Base-by-base conservation (phyloP, 1,284 basidiomycete genomes). In the Ganoderma lingzhi region DNA sequence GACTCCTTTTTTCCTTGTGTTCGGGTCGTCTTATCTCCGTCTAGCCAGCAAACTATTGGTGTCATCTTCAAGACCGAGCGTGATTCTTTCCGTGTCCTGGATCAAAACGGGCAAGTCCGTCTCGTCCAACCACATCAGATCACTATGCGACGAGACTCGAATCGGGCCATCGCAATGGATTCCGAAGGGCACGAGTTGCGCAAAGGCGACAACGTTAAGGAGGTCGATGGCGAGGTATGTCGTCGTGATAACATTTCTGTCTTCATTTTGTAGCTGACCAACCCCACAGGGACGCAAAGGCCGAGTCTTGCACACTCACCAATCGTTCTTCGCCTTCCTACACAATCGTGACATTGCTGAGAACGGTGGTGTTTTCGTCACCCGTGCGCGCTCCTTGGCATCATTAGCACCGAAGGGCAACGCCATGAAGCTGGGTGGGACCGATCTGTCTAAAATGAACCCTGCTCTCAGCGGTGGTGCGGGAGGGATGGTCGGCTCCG, bases 1-100 rank as follows among this genome's bases (percentile, higher is more conserved):
- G 56, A 64, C 58, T 63, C 23, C 65, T 48, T 35, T 32, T 15
- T n/a, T 23, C 23, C 66, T 35, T 42, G 30, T 19, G 48, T 37
- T 63, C 42, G 62, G 68, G 39, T 70, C 12, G 71, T 73, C 59
- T 61, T 32, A 71, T 68, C 51, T 61, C 15, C 63, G 19, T 65
- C 51, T 72, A 96, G 95, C 80, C 87, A 92, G 44, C 94, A 96
- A 79, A 98, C 97, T 1, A 95, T 96, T 35, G 97, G 96, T 78
- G 96, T 99, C 70, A 97, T 99, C 75, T 98, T 94, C 88, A 98
- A 98, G 82, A 97, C 97, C 4, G 98, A 99, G 80, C 91, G 96
- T 23, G 95, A 96, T 78, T 92, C 94, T 9, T 96, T 99, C 88
- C 94, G 95, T 69, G 94, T 99, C 0, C 87, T 99, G 61, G 97